phyloP scores from a whole-genome alignment of 192 early-diverging fungal genomes.

The Coemansia reversa region DNA sequence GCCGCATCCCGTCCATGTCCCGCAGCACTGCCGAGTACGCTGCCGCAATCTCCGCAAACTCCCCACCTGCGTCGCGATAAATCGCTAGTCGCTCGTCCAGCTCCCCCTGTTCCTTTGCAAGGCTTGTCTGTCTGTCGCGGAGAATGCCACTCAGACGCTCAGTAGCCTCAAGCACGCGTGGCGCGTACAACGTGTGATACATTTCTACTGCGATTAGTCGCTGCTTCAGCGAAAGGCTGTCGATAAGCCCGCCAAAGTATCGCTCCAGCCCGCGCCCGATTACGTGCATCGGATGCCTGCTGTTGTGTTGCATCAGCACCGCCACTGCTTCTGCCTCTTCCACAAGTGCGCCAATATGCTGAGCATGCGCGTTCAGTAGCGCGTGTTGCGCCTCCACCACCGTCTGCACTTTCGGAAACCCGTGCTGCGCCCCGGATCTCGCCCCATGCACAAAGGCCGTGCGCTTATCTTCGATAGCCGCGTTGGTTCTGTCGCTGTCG shows the following conservation, averaged over 20 bases:
- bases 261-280: conserved; percentile 35
- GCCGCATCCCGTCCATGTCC: conserved; percentile 32
- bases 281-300: conserved; percentile 27
- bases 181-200: conserved; percentile 39
- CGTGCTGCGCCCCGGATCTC: conserved; percentile 7
- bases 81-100: conserved; percentile 50
- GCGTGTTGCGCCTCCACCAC: conserved; percentile 19
- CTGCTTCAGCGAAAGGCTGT: conserved; percentile 47
- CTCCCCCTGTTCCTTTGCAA: conserved; percentile 29
- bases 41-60: conserved; percentile 47
- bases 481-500: neutral
- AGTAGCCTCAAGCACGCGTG: conserved; percentile 22
- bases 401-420: conserved; percentile 3
- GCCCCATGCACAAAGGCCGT: conserved; percentile 16
- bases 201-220: conserved; percentile 40
- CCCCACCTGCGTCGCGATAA: conserved; percentile 40
- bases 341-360: conserved; percentile 28
- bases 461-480: conserved; percentile 24
- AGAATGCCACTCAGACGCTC: conserved; percentile 20
- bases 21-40: conserved; percentile 34
- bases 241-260: conserved; percentile 53
- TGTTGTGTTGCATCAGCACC: conserved; percentile 19
- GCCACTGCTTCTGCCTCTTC: conserved; percentile 25
- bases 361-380: conserved; percentile 30
- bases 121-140: conserved; percentile 14